Base-by-base conservation (phyloP, 352 stramenopile species). In the Lagenidium giganteum region DNA sequence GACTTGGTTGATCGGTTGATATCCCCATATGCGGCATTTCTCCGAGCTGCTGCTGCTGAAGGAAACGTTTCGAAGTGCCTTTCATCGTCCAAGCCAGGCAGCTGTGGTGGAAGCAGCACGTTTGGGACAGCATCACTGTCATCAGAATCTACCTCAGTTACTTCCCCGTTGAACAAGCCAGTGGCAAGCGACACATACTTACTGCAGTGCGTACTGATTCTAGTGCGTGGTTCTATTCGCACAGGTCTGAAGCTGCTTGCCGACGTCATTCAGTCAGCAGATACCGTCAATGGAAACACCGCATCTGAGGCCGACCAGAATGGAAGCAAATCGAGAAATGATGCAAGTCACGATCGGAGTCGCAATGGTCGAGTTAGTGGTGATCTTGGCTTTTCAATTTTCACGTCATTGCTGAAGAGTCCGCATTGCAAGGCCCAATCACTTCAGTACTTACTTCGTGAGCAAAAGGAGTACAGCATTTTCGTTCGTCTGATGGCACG, bases 401-500 rank as follows among this genome's bases (percentile, higher is more conserved):
- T 89, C 23, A 38, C 59, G 4, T 46, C 47, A 6, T 42, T 89
- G 35, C 30, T 89, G 23, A 52, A 47, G 12, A 71, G 77, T 34
- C 37, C 59, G 20, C 69, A 69, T 9, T 87, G 77, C 39, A 54
- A 61, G 25, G 37, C 56, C 3, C 77, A 87, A 33, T 34, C 87
- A 6, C 41, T 82, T 9, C 43, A 52, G 24, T 83, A 83, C 27
- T 87, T 87, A n/a, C 40, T 30, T 79, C 16, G 50, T 40, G 26
- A 86, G 81, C 21, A 60, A 77, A 79, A 77, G 16, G 71, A 86
- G 38, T 87, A 67, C 30, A 67, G 67, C 0, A 83, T 84, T 55
- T 88, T 89, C 45, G 35, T 87, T 17, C 71, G 70, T 0, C 26
- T 87, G 14, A 84, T 84, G 70, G n/a, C n/a, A n/a, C n/a, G n/a